These are phyloP conservation scores for Pseudocercospora eumusae DNA, from an alignment of 2,329 filamentous ascomycete genomes.

Conservation along the genomic window DNA sequence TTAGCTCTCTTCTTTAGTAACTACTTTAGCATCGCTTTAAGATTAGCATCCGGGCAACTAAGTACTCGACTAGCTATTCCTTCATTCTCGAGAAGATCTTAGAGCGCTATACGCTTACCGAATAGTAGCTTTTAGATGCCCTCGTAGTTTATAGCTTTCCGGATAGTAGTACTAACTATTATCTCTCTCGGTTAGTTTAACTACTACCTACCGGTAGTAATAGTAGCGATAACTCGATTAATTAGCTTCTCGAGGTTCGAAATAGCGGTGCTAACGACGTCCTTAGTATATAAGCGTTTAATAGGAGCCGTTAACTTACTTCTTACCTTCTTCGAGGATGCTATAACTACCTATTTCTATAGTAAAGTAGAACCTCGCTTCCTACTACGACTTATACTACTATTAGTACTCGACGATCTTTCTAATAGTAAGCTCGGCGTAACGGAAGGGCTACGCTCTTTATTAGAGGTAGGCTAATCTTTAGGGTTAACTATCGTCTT, in stretches of 20 bases:
- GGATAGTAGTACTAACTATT: neutral
- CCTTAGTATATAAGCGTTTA: neutral
- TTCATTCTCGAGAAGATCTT: neutral
- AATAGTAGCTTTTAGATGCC: neutral
- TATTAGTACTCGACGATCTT: neutral
- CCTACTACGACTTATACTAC: neutral
- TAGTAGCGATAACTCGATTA: no score
- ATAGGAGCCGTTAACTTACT: neutral
- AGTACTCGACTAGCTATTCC: neutral
- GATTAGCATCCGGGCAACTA: neutral
- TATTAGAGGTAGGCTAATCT: neutral
- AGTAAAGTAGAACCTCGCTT: neutral
- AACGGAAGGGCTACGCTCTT: neutral
- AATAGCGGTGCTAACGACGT: neutral
- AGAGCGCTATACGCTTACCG: neutral
- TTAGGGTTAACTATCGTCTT: neutral
- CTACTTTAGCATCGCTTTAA: neutral
- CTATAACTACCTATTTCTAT: neutral
- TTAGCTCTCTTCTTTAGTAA: neutral
- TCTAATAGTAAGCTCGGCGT: neutral
- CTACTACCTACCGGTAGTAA: neutral
- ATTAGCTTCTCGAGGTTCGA: neutral
- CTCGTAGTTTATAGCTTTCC: neutral
- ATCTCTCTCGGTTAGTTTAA: no score
- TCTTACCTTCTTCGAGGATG: neutral